phyloP scores from a whole-genome alignment of 2,329 filamentous ascomycete species.

The Dryadomyces quercivorus region DNA sequence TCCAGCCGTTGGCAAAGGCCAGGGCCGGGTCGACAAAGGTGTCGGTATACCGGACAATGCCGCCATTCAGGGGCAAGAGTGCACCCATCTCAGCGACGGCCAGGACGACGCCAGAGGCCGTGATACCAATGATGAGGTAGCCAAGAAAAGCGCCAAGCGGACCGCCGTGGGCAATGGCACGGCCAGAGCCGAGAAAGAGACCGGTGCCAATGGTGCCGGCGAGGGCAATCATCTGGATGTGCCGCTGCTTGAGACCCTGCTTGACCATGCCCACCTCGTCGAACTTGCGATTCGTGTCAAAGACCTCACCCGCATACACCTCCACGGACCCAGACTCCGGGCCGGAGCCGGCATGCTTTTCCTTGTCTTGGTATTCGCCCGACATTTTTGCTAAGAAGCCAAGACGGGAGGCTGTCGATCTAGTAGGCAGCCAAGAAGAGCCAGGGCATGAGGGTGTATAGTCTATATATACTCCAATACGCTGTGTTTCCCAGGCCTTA shows the following conservation, averaged over 20 bases:
- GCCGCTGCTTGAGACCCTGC: constrained; percentile 26
- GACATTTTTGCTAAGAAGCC: not conserved
- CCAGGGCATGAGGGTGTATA: no score
- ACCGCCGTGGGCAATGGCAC: constrained; percentile 10
- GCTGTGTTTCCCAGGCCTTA: no score
- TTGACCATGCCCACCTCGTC: constrained; percentile 5
- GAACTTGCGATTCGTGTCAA: not conserved
- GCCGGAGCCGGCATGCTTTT: not conserved
- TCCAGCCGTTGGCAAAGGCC: constrained; percentile 36
- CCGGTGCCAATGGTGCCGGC: constrained; percentile 35
- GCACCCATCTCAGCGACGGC: constrained; percentile 45
- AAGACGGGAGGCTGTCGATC: not conserved
- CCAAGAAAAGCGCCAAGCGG: constrained; percentile 17
- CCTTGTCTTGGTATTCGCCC: not conserved
- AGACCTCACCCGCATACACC: not conserved
- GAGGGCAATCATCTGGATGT: constrained; percentile 38
- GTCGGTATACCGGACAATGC: constrained; percentile 33
- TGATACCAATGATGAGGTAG: constrained; percentile 24
- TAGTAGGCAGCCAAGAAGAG: not conserved
- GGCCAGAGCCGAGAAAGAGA: constrained; percentile 8
- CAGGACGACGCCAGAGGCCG: constrained; percentile 20
- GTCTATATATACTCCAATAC: not conserved
- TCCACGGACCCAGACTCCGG: not conserved
- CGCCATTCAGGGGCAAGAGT: constrained; percentile 43
- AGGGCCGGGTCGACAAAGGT: constrained; percentile 32